phyloP scores from a whole-genome alignment of 192 early-diverging fungal genomes.

The Coemansia sp. region DNA sequence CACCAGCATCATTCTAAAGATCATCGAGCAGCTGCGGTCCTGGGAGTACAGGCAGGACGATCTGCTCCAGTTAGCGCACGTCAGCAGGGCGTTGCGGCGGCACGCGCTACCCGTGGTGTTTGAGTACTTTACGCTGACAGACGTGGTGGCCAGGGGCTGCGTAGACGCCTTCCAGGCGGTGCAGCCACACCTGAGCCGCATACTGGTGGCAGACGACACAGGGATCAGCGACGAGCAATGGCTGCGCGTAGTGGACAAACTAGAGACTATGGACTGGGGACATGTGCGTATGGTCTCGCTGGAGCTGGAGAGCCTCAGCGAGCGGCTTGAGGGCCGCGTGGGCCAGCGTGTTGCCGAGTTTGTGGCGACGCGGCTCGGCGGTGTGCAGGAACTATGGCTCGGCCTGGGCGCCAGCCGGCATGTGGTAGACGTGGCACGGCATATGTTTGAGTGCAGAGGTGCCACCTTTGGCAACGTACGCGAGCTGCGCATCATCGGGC shows the following conservation, averaged over 20 bases:
- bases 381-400: constrained; percentile 18
- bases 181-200: constrained; percentile 12
- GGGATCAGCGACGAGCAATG: constrained; percentile 13
- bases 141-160: not conserved
- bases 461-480: not conserved
- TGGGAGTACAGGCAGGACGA: constrained; percentile 19
- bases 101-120: constrained; percentile 3
- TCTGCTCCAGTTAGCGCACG: constrained; percentile 7
- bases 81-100: constrained; percentile 3
- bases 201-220: constrained; percentile 18
- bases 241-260: not conserved
- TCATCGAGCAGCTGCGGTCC: constrained; percentile 28
- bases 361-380: not conserved
- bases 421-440: not conserved
- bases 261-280: constrained; percentile 9
- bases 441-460: not conserved
- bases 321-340: not conserved
- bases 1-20: constrained; percentile 1
- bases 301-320: constrained; percentile 8
- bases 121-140: constrained; percentile 30
- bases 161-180: not conserved
- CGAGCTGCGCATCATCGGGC: constrained; percentile 25
- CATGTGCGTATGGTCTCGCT: constrained; percentile 26
- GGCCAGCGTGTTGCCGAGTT: constrained; percentile 6
- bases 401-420: constrained; percentile 1